Conservation (phyloP, 2,329 filamentous ascomycete species). For the Zymoseptoria pseudotritici region DNA sequence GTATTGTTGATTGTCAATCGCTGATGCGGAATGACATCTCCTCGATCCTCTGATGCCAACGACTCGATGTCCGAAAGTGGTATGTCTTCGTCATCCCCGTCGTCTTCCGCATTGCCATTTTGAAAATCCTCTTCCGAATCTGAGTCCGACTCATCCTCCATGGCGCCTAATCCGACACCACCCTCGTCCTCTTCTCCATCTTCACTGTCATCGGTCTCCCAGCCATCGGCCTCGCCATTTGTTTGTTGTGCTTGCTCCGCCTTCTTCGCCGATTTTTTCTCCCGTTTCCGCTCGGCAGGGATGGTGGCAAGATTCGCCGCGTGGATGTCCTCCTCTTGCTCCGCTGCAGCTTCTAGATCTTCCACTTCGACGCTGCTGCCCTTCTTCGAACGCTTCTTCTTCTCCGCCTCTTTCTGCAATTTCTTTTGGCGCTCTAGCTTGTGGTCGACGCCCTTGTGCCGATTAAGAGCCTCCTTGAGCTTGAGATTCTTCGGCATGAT, state of each 20-base stretch:
- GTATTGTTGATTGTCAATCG: constrained; percentile 97
- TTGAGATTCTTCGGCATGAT: constrained; percentile 30
- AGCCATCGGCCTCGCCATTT: constrained; percentile 23
- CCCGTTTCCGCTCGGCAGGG: constrained; percentile 10
- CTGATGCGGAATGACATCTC: constrained; percentile 82
- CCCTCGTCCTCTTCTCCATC: constrained; percentile 30
- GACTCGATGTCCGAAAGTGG: constrained; percentile 82
- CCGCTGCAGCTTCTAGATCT: constrained; percentile 23
- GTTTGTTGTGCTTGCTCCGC: constrained; percentile 26
- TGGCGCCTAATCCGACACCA: constrained; percentile 27
- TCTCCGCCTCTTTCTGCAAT: constrained; percentile 49
- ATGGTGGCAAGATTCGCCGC: constrained; percentile 15
- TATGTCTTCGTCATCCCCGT: constrained; percentile 78
- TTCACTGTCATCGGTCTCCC: constrained; percentile 26
- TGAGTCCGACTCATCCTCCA: constrained; percentile 32
- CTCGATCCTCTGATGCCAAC: constrained; percentile 68
- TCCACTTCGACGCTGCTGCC: constrained; percentile 24
- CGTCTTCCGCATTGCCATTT: constrained; percentile 38
- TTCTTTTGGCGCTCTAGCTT: constrained; percentile 57
- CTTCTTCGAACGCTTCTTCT: constrained; percentile 34
- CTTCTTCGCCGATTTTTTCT: constrained; percentile 22
- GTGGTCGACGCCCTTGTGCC: constrained; percentile 57
- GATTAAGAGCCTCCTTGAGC: constrained; percentile 51
- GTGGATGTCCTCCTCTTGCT: constrained; percentile 19
- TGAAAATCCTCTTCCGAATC: constrained; percentile 28